Percentiles rank a stretch among this genome's conserved stretches.
Evolutionary conservation across 2,329 filamentous ascomycete species (phyloP).

Genomic region (Trichoderma atrobrunneum): DNA sequence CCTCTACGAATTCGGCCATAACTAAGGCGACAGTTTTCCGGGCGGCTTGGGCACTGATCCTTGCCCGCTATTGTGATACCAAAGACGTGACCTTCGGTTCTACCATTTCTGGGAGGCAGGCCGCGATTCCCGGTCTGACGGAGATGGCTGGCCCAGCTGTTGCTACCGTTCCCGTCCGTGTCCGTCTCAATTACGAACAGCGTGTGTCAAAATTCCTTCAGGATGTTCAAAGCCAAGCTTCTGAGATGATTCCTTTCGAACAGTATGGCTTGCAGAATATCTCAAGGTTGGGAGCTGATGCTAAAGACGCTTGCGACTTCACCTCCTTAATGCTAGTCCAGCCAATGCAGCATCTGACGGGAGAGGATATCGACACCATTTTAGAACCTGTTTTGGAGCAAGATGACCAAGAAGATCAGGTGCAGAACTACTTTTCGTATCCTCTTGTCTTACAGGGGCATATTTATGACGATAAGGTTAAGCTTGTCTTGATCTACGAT

Average conservation of each 20-base stretch:
- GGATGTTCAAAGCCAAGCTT: slow-evolving; percentile 22
- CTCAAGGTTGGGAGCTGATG: background rate
- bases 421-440: slow-evolving; percentile 12
- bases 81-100: slow-evolving; percentile 17
- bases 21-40: slow-evolving; percentile 26
- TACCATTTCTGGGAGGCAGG: slow-evolving; percentile 23
- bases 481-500: slow-evolving; percentile 13
- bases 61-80: slow-evolving; percentile 14
- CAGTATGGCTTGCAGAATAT: slow-evolving; percentile 17
- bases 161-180: slow-evolving; percentile 22
- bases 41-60: slow-evolving; percentile 29
- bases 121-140: slow-evolving; percentile 17
- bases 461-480: background rate
- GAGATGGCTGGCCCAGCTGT: slow-evolving; percentile 22
- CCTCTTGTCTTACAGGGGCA: slow-evolving; percentile 15
- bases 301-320: slow-evolving; percentile 15
- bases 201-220: slow-evolving; percentile 19
- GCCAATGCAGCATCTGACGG: slow-evolving; percentile 5
- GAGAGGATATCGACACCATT: background rate
- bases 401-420: background rate
- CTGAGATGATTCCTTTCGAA: slow-evolving; percentile 17
- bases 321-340: slow-evolving; percentile 11
- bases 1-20: slow-evolving; percentile 5
- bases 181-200: slow-evolving; percentile 19
- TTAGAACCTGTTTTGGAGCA: background rate